Base-by-base conservation (phyloP, 2,329 filamentous ascomycete genomes). In the Trichophaea hybrida region DNA sequence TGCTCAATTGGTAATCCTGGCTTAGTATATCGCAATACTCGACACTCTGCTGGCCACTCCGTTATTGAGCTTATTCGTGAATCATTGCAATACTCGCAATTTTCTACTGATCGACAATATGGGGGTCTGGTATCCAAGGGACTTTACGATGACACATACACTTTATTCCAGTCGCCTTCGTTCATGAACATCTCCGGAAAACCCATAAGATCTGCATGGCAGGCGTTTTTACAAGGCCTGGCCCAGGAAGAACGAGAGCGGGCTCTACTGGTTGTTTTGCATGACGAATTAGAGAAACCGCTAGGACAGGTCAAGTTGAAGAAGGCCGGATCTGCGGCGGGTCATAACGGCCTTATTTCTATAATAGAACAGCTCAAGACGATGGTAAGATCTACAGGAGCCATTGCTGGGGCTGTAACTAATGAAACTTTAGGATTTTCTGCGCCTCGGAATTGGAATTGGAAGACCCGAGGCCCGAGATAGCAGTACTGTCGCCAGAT, bases 41-140 rank as follows among this genome's bases (percentile, higher is more conserved):
- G 91, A 6, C 93, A 97, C 74, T 90, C 84, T 31, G 88, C 89
- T 12, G 93, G 90, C 8, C 91, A 97, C 74, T 80, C 82, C 59
- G 80, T 88, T 50, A 80, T 95, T 65, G 75, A 79, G 57, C 75
- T 78, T 1, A 73, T 91, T 6, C 76, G 57, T 58, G 64, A 5
- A 7, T 50, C 6, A 48, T 59, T 37, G 60, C 74, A 67, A 65
- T 75, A 80, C 64, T 75, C 81, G 0, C 59, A 73, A 0, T 82
- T 85, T 68, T 67, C 63, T 12, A 75, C 73, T 69, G 73, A 69
- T 24, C 74, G 70, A 65, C 71, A 68, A 57, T 70, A 78, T 57
- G 75, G 79, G 37, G 76, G 81, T 7, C 44, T 49, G 54, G 70
- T 77, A 2, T 78, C 78, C 56, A 65, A 76, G 33, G 74, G 76